Conservation (phyloP, 1,139 yeast genomes). For the Taphrina wiesneri region DNA sequence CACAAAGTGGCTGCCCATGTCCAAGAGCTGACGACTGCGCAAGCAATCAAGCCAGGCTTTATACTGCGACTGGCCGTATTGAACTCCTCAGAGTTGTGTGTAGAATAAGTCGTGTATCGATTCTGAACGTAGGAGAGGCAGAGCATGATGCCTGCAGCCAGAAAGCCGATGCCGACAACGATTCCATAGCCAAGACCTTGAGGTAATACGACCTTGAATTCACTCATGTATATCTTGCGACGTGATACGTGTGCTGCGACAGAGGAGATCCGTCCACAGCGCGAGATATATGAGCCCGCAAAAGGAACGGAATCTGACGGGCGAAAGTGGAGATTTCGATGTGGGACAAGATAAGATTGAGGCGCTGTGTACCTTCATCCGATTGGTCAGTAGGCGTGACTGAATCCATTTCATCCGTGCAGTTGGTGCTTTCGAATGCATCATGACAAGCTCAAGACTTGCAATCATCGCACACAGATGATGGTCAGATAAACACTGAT, state of each 20-base stretch:
- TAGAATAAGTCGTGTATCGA: slow-evolving; percentile 43
- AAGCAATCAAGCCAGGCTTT: slow-evolving; percentile 47
- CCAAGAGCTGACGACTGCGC: slow-evolving; percentile 50
- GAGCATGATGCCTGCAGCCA: slow-evolving; percentile 48
- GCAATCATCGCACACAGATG: too few relatives aligned
- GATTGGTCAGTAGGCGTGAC: background rate
- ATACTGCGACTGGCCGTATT: slow-evolving; percentile 49
- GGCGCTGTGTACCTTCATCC: background rate
- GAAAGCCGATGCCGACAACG: slow-evolving; percentile 48
- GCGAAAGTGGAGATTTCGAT: too few relatives aligned
- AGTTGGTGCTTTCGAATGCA: too few relatives aligned
- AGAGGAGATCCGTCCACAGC: too few relatives aligned
- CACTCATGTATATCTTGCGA: slow-evolving; percentile 2
- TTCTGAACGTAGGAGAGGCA: slow-evolving; percentile 46
- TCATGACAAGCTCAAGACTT: too few relatives aligned
- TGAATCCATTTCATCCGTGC: too few relatives aligned
- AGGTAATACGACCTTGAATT: slow-evolving; percentile 15
- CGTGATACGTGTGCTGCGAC: too few relatives aligned
- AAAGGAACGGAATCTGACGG: too few relatives aligned
- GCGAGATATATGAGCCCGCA: too few relatives aligned
- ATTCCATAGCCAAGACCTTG: slow-evolving; percentile 41
- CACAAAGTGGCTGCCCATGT: slow-evolving; percentile 47
- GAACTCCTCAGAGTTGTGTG: slow-evolving; percentile 48
- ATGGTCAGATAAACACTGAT: too few relatives aligned
- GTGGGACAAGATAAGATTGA: background rate